A percentile compares a stretch with the other conserved stretches of the same genome.
These are phyloP conservation scores for Ampelocalamus luodianensis DNA, from an alignment of 176 grass and related monocot species.

Conservation along the genomic window DNA sequence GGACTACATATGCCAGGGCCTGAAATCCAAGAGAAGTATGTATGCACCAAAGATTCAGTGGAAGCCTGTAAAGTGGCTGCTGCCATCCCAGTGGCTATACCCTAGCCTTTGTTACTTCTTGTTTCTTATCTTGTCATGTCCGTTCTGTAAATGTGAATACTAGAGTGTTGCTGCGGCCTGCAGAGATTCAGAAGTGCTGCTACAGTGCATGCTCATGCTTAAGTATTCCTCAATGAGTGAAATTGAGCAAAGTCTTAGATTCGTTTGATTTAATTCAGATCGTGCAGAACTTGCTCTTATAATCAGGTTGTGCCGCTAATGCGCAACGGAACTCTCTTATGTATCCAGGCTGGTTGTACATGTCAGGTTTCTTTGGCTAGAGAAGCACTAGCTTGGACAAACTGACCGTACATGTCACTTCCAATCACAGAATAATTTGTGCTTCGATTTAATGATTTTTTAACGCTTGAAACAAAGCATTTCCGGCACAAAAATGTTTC, in stretches of 20 bases:
- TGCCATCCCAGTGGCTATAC: slow-evolving; percentile 46
- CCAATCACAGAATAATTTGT: not conserved
- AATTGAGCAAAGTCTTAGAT: slow-evolving; percentile 29
- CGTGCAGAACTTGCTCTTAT: not conserved
- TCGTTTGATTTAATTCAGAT: slow-evolving; percentile 34
- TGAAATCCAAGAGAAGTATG: slow-evolving; percentile 28
- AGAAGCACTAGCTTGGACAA: not conserved
- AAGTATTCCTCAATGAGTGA: slow-evolving; percentile 17
- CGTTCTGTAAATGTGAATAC: slow-evolving; percentile 75
- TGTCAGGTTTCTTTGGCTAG: not conserved
- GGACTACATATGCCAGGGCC: slow-evolving; percentile 1
- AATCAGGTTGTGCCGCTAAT: not conserved
- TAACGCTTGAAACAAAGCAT: not conserved
- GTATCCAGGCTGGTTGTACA: not conserved
- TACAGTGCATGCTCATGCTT: slow-evolving; percentile 28
- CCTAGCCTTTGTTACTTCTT: slow-evolving; percentile 31
- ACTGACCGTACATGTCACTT: not conserved
- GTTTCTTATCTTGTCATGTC: slow-evolving; percentile 48
- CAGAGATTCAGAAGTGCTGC: slow-evolving; percentile 21
- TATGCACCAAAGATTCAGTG: slow-evolving; percentile 1
- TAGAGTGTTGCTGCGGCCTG: slow-evolving; percentile 40
- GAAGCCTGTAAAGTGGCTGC: slow-evolving; percentile 48
- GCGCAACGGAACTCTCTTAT: not conserved
- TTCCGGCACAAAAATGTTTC: not conserved
- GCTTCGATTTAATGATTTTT: not conserved